phyloP scores from a whole-genome alignment of 2,329 filamentous ascomycete species.

The Cercospora sojina region DNA sequence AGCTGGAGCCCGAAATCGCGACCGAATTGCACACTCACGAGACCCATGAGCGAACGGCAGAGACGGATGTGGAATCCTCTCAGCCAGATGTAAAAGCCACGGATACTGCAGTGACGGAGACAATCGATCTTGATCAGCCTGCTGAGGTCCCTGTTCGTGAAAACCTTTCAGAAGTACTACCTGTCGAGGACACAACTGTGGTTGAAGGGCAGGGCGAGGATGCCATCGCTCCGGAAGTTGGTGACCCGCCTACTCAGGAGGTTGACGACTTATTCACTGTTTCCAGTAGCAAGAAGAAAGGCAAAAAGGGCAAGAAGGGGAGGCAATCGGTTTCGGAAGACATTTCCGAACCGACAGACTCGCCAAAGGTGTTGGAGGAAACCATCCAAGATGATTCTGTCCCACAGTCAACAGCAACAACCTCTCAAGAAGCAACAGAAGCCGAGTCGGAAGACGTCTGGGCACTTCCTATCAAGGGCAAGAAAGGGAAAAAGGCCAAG shows the following conservation, averaged over 20 bases:
- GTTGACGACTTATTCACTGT: constrained; percentile 8
- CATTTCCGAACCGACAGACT: not conserved
- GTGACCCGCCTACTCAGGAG: not conserved
- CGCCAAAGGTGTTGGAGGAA: not conserved
- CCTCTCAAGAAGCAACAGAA: constrained; percentile 5
- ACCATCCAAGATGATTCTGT: not conserved
- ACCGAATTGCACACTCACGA: not conserved
- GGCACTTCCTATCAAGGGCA: not conserved
- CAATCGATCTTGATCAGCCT: not conserved
- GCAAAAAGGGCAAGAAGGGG: constrained; percentile 34
- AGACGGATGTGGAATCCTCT: not conserved
- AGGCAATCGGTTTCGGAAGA: constrained; percentile 20
- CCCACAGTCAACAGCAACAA: constrained; percentile 8
- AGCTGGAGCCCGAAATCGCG: not conserved
- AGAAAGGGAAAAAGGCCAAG: constrained; percentile 10
- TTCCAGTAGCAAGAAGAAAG: constrained; percentile 23
- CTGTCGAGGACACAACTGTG: not conserved
- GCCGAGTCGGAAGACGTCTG: constrained; percentile 10
- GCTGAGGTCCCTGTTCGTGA: not conserved
- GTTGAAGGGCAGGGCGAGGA: not conserved
- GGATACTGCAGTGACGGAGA: not conserved
- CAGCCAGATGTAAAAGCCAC: not conserved
- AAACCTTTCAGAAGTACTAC: not conserved
- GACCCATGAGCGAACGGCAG: not conserved
- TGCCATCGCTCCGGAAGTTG: not conserved